Percentiles rank a stretch among this genome's conserved stretches.
Conservation (phyloP, 108 stramenopile genomes). For the Aureococcus anophagefferens region DNA sequence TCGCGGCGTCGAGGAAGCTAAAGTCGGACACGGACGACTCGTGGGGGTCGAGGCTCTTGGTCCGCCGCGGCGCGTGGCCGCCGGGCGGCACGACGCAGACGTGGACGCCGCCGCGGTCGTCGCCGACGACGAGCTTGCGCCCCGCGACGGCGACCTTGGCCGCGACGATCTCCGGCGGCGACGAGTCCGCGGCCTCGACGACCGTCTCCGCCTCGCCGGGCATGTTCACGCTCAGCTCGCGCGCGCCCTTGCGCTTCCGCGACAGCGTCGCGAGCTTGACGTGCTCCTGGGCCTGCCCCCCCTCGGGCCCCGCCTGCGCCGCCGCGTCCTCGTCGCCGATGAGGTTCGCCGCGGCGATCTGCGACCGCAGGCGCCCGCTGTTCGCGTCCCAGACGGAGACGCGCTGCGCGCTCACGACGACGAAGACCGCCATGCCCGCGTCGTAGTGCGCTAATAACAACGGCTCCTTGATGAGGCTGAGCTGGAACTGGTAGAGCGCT, state of each 20-base stretch:
- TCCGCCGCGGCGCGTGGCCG: not conserved
- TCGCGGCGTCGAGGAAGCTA: not conserved
- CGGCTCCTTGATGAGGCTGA: not conserved
- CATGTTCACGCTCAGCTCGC: too few species aligned
- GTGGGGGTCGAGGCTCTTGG: not conserved
- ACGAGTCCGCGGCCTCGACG: not conserved
- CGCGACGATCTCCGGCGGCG: not conserved
- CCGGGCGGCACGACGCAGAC: not conserved
- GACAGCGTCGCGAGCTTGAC: too few species aligned
- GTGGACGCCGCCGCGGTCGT: not conserved
- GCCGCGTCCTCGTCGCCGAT: not conserved
- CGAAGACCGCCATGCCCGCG: not conserved
- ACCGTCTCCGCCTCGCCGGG: not conserved
- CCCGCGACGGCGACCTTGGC: not conserved
- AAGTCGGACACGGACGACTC: not conserved
- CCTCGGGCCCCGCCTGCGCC: too few species aligned
- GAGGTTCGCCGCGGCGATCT: not conserved
- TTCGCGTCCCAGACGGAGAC: not conserved
- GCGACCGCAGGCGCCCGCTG: not conserved
- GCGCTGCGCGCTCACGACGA: not conserved
- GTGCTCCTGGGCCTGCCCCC: not conserved
- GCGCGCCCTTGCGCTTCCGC: not conserved
- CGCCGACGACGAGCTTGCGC: not conserved
- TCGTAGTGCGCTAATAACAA: not conserved
- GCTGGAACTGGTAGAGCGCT: too few species aligned